These are phyloP conservation scores for Hirschioporus abietinus DNA, from an alignment of 768 basidiomycete genomes.

Conservation along the genomic window DNA sequence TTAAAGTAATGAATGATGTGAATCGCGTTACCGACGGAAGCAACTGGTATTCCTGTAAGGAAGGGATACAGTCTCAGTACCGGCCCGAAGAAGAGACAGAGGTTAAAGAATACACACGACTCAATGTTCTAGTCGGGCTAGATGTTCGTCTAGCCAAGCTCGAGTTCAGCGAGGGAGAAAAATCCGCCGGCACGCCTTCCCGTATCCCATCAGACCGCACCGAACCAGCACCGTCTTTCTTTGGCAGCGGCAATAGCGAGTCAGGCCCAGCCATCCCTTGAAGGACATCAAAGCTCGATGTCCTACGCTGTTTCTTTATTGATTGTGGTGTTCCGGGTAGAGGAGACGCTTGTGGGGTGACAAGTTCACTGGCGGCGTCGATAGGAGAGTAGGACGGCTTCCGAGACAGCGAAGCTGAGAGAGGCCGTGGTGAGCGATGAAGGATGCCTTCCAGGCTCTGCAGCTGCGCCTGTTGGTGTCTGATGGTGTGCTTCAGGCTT, in stretches of 20 bases:
- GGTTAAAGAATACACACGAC: constrained; percentile 50
- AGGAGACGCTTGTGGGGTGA: constrained; percentile 23
- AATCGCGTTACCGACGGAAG: constrained; percentile 63
- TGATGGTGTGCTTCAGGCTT: constrained; percentile 73
- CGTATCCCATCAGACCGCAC: constrained; percentile 52
- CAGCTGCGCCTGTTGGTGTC: constrained; percentile 80
- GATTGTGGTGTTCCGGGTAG: constrained; percentile 26
- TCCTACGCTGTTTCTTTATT: constrained; percentile 49
- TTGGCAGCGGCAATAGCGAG: constrained; percentile 66
- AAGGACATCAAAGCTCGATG: constrained; percentile 65
- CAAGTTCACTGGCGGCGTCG: constrained; percentile 26
- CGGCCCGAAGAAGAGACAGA: constrained; percentile 13
- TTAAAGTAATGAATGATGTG: constrained; percentile 4
- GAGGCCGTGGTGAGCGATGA: constrained; percentile 61
- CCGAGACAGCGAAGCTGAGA: constrained; percentile 33
- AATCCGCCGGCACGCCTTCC: constrained; percentile 68
- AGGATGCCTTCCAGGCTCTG: constrained; percentile 64
- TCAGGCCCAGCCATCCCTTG: constrained; percentile 71
- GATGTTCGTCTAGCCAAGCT: constrained; percentile 45
- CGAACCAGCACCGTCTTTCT: constrained; percentile 37
- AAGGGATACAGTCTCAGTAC: constrained; percentile 1
- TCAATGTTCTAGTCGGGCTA: constrained; percentile 74
- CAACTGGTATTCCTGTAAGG: constrained; percentile 62
- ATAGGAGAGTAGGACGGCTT: constrained; percentile 33
- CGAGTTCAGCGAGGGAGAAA: constrained; percentile 36